Conservation (phyloP, 768 basidiomycete species). For the Lactarius hengduanensis region DNA sequence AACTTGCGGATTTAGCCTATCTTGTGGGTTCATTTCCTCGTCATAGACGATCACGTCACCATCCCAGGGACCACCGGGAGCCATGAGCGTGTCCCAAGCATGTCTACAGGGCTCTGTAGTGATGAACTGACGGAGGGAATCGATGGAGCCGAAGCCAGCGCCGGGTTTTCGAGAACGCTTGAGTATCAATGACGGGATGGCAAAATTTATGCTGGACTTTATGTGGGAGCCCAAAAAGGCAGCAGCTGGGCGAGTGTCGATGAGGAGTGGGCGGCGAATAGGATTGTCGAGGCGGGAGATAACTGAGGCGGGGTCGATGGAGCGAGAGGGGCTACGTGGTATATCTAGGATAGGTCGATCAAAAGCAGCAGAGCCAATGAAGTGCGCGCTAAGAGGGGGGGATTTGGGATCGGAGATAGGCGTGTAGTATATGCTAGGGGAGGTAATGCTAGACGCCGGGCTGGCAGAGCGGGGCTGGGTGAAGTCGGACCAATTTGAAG, state of each 20-base stretch:
- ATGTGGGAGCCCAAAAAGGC: slow-evolving; percentile 67
- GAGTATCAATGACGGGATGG: slow-evolving; percentile 87
- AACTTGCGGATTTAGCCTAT: slow-evolving; percentile 51
- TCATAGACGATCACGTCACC: slow-evolving; percentile 76
- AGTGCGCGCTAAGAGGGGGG: slow-evolving; percentile 36
- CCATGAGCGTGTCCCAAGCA: slow-evolving; percentile 66
- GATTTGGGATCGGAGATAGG: slow-evolving; percentile 43
- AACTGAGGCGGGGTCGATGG: slow-evolving; percentile 49
- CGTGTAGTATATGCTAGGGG: slow-evolving; percentile 49
- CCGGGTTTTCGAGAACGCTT: slow-evolving; percentile 77
- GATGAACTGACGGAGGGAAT: slow-evolving; percentile 75
- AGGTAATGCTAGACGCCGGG: slow-evolving; percentile 44
- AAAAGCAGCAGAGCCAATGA: slow-evolving; percentile 32
- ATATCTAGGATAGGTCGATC: slow-evolving; percentile 25
- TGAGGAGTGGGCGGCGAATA: slow-evolving; percentile 60
- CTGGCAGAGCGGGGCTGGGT: slow-evolving; percentile 41
- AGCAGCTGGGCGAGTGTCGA: slow-evolving; percentile 77
- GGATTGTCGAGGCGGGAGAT: slow-evolving; percentile 45
- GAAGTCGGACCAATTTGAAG: slow-evolving; percentile 35
- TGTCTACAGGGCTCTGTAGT: slow-evolving; percentile 73
- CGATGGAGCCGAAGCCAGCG: slow-evolving; percentile 61
- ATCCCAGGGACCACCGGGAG: slow-evolving; percentile 57
- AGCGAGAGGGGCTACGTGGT: slow-evolving; percentile 35
- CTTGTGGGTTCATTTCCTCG: slow-evolving; percentile 70
- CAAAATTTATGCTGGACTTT: slow-evolving; percentile 72